phyloP scores from a whole-genome alignment of 805 yeast species.

The Crinitomyces ghanaensis region DNA sequence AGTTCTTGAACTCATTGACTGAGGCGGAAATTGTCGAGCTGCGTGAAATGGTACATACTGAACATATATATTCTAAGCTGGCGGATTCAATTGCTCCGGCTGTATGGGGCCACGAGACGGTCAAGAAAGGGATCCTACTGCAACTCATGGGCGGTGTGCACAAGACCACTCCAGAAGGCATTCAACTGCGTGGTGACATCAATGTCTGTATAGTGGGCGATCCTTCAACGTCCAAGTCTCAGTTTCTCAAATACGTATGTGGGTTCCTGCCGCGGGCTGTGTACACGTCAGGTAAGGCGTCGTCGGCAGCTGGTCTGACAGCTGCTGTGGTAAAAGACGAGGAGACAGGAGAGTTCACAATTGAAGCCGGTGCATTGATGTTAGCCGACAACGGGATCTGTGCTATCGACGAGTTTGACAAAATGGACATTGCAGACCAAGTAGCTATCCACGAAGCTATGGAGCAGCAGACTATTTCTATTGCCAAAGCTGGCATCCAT shows the following conservation, averaged over 20 bases:
- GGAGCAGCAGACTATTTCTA: slow-evolving; percentile 98
- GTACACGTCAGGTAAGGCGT: slow-evolving; percentile 96
- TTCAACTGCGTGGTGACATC: slow-evolving; percentile 90
- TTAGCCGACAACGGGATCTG: slow-evolving; percentile 97
- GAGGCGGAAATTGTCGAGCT: slow-evolving; percentile 76
- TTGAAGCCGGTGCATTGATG: slow-evolving; percentile 98
- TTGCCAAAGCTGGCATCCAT: slow-evolving; percentile 97
- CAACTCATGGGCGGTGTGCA: slow-evolving; percentile 95
- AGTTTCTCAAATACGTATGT: slow-evolving; percentile 85
- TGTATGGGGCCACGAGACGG: slow-evolving; percentile 89
- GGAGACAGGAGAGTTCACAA: slow-evolving; percentile 92
- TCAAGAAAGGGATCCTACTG: slow-evolving; percentile 80
- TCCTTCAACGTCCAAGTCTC: slow-evolving; percentile 95
- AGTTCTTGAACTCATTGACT: slow-evolving; percentile 64
- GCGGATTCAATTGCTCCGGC: slow-evolving; percentile 91
- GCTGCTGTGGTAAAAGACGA: slow-evolving; percentile 97
- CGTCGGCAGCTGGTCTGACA: slow-evolving; percentile 96
- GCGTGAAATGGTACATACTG: slow-evolving; percentile 83
- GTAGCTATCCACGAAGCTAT: slow-evolving; percentile 99
- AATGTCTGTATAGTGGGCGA: slow-evolving; percentile 95
- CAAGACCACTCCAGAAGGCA: slow-evolving; percentile 86
- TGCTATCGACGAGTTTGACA: slow-evolving; percentile 97
- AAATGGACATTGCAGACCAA: slow-evolving; percentile 92
- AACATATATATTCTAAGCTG: slow-evolving; percentile 69
- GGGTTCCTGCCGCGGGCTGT: slow-evolving; percentile 88